phyloP scores from a whole-genome alignment of 352 stramenopile species.

The Phytopythium aichiense region DNA sequence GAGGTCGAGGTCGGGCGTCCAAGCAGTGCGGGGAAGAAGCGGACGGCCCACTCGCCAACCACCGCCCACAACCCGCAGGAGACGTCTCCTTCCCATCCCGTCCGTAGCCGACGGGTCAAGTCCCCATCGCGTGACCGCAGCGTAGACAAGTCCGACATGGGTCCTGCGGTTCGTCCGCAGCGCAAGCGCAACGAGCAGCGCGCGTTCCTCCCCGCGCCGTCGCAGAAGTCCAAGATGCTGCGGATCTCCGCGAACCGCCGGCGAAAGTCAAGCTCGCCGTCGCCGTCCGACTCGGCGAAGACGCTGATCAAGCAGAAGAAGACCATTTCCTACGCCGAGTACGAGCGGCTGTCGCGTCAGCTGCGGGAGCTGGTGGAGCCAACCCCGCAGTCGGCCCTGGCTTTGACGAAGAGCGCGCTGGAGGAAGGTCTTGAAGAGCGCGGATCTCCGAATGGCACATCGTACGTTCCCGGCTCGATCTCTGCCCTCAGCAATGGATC shows the following conservation, averaged over 20 bases:
- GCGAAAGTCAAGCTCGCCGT: constrained; percentile 26
- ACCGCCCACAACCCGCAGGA: constrained; percentile 5
- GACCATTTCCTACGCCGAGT: constrained; percentile 73
- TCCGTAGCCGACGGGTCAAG: constrained; percentile 3
- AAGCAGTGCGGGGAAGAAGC: neutral
- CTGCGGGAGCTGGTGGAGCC: constrained; percentile 64
- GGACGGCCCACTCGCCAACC: neutral
- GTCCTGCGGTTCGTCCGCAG: constrained; percentile 22
- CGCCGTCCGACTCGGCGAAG: constrained; percentile 45
- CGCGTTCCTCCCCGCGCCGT: constrained; percentile 36
- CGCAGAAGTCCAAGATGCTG: constrained; percentile 46
- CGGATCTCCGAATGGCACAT: constrained; percentile 18
- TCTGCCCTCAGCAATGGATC: constrained; percentile 20
- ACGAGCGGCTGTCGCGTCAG: constrained; percentile 60
- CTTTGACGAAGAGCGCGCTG: constrained; percentile 51
- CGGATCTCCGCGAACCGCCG: constrained; percentile 25
- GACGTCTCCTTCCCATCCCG: neutral
- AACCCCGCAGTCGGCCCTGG: constrained; percentile 50
- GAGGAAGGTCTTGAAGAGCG: constrained; percentile 34
- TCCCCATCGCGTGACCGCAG: constrained; percentile 24
- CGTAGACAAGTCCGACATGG: constrained; percentile 21
- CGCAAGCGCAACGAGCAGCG: constrained; percentile 41
- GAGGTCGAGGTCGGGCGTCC: neutral
- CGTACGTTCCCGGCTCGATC: constrained; percentile 42
- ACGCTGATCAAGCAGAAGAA: constrained; percentile 75